Base-by-base conservation (phyloP, 2,329 filamentous ascomycete species). In the Cercospora zeae-maydis region DNA sequence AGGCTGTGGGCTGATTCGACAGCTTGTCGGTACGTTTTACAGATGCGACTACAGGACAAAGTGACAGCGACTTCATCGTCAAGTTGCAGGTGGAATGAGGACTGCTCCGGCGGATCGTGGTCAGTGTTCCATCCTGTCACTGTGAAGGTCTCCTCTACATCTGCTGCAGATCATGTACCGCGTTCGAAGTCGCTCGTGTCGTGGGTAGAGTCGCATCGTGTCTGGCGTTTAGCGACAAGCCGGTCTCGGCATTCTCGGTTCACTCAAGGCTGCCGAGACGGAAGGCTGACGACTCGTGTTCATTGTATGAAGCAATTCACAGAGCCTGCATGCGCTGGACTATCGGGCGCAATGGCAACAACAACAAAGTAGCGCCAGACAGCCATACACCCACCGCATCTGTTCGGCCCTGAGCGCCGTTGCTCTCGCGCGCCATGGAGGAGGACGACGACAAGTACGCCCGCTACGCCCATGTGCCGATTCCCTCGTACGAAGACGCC, bases 401-500 rank as follows among this genome's bases (percentile, higher is more conserved):
- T 13, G 8, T 16, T 16, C 54, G 34, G 54, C 54, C 33, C 54
- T 39, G 54, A 57, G 36, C 54, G 54, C 19, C 54, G 31, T 19
- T 14, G 33, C 27, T 34, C 30, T 27, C 42, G 21, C 16, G 21
- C n/a, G 60, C 37, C 39, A 63, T 63, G 61, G 51, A 63, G 54
- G 55, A 58, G 24, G 62, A 66, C 62, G 65, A 67, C 21, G 67
- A 67, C 62, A 67, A 66, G 49, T 67, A 67, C 66, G 34, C 45
- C 16, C 61, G 61, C 59, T 72, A 71, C 52, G 65, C 65, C 49
- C 69, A 73, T 62, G 69, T 89, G 51, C 89, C 91, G 33, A 93
- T 95, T 74, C 91, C 91, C 31, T 87, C 87, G 49, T 95, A 95
- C 77, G 91, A 93, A 76, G 91, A 96, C 79, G 91, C 91, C 66